Evolutionary conservation across 2,329 filamentous ascomycete genomes (phyloP), one percentile per base, ranked within the genome.

Genomic region (Trichoderma atrobrunneum): DNA sequence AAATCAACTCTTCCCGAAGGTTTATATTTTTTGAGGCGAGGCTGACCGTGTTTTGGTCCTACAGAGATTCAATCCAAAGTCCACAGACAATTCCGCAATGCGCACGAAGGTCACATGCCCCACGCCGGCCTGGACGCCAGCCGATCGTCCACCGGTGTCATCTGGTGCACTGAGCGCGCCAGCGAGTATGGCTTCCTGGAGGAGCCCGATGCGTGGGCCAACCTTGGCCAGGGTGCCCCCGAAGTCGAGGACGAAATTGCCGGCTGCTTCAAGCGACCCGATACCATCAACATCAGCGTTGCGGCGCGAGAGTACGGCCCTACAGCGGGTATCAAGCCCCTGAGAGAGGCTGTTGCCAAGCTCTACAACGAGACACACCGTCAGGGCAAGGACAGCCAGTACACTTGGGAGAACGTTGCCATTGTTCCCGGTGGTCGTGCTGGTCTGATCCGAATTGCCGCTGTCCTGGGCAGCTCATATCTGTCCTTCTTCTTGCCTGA

Each of bases 351-450:
- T 21, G 94, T 98, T 59, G 95, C 95, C 72, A 90, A 91, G 73
- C 88, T 98, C 74, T 98, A 98, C 88, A 98, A 98, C 79, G 92
- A 92, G 81, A 93, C 95, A 82, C 95, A 98, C 79, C 91, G 95
- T 75, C 85, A 95, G 84, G 94, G 92, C 79, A 97, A 96, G 85
- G 87, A 90, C 12, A 95, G 92, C 82, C 87, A 97, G 83, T 98
- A 98, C 82, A 97, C 93, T 7, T 98, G 93, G 92, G 95, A 98
- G 86, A 98, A 98, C 81, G 95, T 98, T 21, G 95, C 93, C 81
- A 97, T 98, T 80, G 95, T 98, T 4, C 95, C 95, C 60, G 95
- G 95, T 81, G 95, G 95, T 51, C 90, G 95, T 77, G 95, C 95
- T 39, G 95, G 95, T 63, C 85, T 98, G 83, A 98, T 98, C 80